Evolutionary conservation across 192 early-diverging fungal genomes (phyloP).

Genomic region (Helicostylum pulchrum): DNA sequence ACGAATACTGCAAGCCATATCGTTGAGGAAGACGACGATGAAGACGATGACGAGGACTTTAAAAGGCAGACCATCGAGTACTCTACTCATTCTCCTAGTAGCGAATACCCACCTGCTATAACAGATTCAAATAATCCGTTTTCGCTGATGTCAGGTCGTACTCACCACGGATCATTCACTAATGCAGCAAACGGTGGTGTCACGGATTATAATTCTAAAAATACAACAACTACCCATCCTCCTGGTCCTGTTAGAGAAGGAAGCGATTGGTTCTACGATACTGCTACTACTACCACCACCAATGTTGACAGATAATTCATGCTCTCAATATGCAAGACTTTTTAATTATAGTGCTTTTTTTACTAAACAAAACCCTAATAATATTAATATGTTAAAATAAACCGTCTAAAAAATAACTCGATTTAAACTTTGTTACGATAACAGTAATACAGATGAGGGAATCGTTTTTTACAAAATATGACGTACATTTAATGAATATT

Average conservation of each 20-base stretch:
- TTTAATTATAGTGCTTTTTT: no score
- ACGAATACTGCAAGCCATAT: no score
- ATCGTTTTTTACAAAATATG: no score
- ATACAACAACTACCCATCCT: background rate
- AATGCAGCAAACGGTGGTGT: background rate
- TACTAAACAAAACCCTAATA: no score
- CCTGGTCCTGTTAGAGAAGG: constrained; percentile 5
- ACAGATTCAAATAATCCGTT: background rate
- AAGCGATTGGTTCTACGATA: constrained; percentile 9
- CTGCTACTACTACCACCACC: no score
- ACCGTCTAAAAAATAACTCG: no score
- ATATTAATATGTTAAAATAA: no score
- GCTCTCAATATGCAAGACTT: no score
- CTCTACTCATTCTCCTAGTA: background rate
- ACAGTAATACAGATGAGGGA: no score
- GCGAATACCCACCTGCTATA: background rate
- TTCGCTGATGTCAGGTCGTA: background rate
- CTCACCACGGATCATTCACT: background rate
- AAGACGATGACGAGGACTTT: background rate
- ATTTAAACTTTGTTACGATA: no score
- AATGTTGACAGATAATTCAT: no score
- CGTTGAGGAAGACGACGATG: background rate
- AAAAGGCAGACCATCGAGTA: background rate
- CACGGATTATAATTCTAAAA: background rate
- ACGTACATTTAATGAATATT: no score